Conservation (phyloP, 768 basidiomycete genomes). For the Leccinum fibrillosum region DNA sequence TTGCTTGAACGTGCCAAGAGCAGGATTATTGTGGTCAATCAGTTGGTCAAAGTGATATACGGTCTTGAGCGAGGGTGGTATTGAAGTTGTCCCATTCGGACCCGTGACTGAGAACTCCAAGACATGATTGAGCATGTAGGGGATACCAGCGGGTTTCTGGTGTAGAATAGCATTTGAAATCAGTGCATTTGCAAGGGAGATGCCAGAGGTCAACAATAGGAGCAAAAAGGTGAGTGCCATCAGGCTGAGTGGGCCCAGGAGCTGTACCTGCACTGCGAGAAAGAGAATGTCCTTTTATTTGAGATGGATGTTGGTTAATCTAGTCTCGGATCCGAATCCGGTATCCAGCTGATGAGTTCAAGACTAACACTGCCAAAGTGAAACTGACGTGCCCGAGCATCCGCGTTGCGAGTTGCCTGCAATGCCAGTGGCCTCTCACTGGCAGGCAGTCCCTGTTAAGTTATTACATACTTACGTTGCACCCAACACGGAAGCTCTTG, state of each 20-base stretch:
- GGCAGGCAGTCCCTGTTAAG: no score
- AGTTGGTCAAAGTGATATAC: conserved; percentile 32
- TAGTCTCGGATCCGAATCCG: neutral
- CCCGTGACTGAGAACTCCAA: conserved; percentile 11
- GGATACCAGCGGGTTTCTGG: conserved; percentile 11
- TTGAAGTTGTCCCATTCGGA: conserved; percentile 19
- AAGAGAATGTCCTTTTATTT: neutral
- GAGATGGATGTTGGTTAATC: neutral
- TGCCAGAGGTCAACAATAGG: conserved; percentile 4
- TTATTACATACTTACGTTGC: no score
- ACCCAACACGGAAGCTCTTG: no score
- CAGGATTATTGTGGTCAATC: conserved; percentile 48
- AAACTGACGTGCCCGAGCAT: no score
- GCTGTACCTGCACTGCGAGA: neutral
- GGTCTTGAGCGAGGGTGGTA: conserved; percentile 28
- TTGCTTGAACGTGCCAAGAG: conserved; percentile 71
- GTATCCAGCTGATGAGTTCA: no score
- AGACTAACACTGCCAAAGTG: no score
- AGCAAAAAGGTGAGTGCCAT: neutral
- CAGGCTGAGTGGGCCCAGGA: no score
- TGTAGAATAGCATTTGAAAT: conserved; percentile 22
- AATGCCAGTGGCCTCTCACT: no score
- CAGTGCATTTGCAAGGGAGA: conserved; percentile 16
- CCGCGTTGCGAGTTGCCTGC: no score
- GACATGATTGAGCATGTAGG: conserved; percentile 5